Conservation (phyloP, 345 rosid genomes). For the Mangifera indica region DNA sequence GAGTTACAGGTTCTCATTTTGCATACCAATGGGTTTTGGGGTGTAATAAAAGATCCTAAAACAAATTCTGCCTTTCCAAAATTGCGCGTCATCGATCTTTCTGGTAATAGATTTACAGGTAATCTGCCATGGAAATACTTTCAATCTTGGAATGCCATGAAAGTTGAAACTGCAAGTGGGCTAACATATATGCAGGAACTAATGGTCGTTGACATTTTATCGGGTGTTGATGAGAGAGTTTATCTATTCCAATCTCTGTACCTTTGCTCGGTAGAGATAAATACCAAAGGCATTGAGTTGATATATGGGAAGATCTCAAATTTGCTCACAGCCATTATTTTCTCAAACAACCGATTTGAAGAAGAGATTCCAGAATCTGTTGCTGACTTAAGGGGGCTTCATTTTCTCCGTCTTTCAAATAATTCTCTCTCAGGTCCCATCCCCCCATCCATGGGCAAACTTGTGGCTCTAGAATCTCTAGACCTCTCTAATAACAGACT, state of each 20-base stretch:
- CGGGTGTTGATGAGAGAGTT: too few species aligned
- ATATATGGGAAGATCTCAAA: constrained; percentile 7
- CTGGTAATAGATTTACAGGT: constrained; percentile 15
- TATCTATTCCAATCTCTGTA: too few species aligned
- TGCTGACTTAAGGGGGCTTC: neutral
- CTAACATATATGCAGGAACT: neutral
- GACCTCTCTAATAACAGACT: too few species aligned
- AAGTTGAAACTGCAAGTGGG: neutral
- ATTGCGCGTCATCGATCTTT: constrained; percentile 19
- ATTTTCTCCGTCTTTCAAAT: neutral
- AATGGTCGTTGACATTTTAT: too few species aligned
- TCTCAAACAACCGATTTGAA: constrained; percentile 9
- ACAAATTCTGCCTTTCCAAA: neutral
- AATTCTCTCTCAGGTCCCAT: neutral
- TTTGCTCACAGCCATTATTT: neutral
- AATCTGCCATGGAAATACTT: constrained; percentile 20
- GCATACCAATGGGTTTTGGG: constrained; percentile 5
- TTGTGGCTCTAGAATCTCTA: too few species aligned
- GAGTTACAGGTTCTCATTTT: constrained; percentile 10
- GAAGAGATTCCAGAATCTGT: constrained; percentile 18
- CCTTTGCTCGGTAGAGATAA: neutral
- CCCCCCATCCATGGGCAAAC: too few species aligned
- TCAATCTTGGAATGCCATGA: constrained; percentile 24
- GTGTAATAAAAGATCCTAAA: neutral
- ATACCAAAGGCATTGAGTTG: neutral